phyloP scores from a whole-genome alignment of 1,139 yeast species.

The Saccharomyces hybrid region DNA sequence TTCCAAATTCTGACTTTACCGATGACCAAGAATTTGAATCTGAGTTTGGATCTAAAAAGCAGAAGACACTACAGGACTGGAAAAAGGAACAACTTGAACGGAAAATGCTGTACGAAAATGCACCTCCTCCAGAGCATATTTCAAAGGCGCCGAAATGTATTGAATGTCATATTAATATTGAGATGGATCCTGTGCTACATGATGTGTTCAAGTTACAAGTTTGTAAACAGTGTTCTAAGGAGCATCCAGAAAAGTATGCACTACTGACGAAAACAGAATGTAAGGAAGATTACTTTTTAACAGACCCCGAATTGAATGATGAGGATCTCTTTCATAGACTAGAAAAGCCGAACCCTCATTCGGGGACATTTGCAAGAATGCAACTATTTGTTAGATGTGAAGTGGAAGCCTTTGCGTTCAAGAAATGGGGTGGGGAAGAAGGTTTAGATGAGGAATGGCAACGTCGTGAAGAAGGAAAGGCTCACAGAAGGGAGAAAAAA shows the following conservation, averaged over 20 bases:
- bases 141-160: constrained; percentile 67
- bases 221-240: constrained; percentile 68
- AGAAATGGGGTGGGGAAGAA: constrained; percentile 92
- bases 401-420: constrained; percentile 84
- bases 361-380: constrained; percentile 82
- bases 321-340: constrained; percentile 58
- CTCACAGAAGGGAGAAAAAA: constrained; percentile 69
- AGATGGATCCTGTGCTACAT: constrained; percentile 65
- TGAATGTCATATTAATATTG: constrained; percentile 70
- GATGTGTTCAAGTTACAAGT: constrained; percentile 67
- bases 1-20: constrained; percentile 14
- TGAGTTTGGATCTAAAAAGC: constrained; percentile 22
- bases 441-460: constrained; percentile 91
- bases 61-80: constrained; percentile 69
- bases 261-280: constrained; percentile 92
- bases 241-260: constrained; percentile 79
- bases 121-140: constrained; percentile 66
- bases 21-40: constrained; percentile 24
- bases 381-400: constrained; percentile 83
- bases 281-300: constrained; percentile 79
- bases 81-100: constrained; percentile 48
- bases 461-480: constrained; percentile 62
- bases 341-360: constrained; percentile 93
- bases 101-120: constrained; percentile 38
- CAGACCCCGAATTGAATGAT: constrained; percentile 88